Evolutionary conservation across 2,329 filamentous ascomycete genomes (phyloP).

Genomic region (Tolypocladium paradoxum): DNA sequence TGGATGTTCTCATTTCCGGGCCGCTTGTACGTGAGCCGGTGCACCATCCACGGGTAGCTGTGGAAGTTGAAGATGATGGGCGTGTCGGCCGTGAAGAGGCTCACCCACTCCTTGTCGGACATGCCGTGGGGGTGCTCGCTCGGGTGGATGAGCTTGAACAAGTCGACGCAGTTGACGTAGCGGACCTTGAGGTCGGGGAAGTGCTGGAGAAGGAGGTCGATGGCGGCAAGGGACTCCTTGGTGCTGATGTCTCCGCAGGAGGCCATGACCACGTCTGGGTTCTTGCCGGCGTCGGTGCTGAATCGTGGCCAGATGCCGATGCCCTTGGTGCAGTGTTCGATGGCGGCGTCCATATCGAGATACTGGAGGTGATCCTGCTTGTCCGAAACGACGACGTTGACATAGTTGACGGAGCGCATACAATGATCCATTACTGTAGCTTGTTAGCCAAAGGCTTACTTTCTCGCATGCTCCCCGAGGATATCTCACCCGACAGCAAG

Average conservation of each 20-base stretch:
- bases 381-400: constrained; percentile 71
- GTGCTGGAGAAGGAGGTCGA: constrained; percentile 59
- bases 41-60: constrained; percentile 70
- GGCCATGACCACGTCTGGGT: constrained; percentile 69
- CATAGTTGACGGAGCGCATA: constrained; percentile 62
- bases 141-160: constrained; percentile 67
- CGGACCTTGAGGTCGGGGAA: constrained; percentile 65
- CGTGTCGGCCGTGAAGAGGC: constrained; percentile 61
- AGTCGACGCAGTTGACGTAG: constrained; percentile 70
- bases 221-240: constrained; percentile 63
- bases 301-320: constrained; percentile 71
- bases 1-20: constrained; percentile 57
- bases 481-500: constrained; percentile 34
- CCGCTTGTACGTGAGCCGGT: constrained; percentile 66
- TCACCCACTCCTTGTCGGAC: constrained; percentile 51
- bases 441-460: neutral
- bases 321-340: constrained; percentile 69
- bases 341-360: constrained; percentile 60
- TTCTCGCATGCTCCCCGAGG: too few species aligned
- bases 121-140: constrained; percentile 65
- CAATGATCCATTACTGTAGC: constrained; percentile 62
- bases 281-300: constrained; percentile 54
- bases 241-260: constrained; percentile 66
- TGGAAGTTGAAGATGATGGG: constrained; percentile 80
- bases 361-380: constrained; percentile 73